A percentile compares a stretch with the other conserved stretches of the same genome.
phyloP scores from a whole-genome alignment of 352 stramenopile genomes.

The Phytopythium boreale region DNA sequence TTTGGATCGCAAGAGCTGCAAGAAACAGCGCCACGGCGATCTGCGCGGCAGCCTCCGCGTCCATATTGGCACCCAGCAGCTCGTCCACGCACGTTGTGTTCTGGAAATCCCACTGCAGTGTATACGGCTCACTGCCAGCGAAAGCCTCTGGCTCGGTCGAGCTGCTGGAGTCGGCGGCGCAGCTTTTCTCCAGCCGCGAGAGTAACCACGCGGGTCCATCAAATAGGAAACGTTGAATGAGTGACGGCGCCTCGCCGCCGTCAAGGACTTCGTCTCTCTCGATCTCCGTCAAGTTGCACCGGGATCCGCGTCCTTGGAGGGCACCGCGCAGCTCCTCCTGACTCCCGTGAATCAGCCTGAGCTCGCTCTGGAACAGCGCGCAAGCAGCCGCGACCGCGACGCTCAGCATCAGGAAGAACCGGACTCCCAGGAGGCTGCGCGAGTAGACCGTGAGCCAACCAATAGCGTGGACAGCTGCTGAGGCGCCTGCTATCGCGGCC shows the following conservation, averaged over 20 bases:
- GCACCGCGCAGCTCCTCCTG: conserved; percentile 23
- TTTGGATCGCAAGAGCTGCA: conserved; percentile 2
- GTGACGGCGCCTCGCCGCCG: conserved; percentile 27
- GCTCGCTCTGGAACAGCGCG: conserved; percentile 27
- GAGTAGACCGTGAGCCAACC: conserved; percentile 17
- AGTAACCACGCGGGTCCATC: conserved; percentile 47
- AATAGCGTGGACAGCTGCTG: conserved; percentile 17
- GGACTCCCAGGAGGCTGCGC: conserved; percentile 17
- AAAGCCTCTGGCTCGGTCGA: background rate
- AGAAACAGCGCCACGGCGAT: conserved; percentile 4
- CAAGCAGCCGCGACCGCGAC: conserved; percentile 8
- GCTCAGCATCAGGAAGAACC: conserved; percentile 13
- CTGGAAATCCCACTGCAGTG: conserved; percentile 34
- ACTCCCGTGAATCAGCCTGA: conserved; percentile 22
- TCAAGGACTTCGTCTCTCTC: conserved; percentile 33
- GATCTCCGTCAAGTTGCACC: conserved; percentile 15
- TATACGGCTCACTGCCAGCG: conserved; percentile 8
- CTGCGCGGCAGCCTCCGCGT: conserved; percentile 3
- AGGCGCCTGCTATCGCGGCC: background rate
- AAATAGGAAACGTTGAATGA: conserved; percentile 48
- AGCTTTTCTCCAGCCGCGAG: conserved; percentile 30
- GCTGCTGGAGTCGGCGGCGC: background rate
- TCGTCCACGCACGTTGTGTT: conserved; percentile 11
- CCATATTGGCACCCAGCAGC: conserved; percentile 1
- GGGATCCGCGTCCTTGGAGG: conserved; percentile 2